These are phyloP conservation scores for Populus alba DNA, from an alignment of 345 rosid genomes.

Conservation along the genomic window DNA sequence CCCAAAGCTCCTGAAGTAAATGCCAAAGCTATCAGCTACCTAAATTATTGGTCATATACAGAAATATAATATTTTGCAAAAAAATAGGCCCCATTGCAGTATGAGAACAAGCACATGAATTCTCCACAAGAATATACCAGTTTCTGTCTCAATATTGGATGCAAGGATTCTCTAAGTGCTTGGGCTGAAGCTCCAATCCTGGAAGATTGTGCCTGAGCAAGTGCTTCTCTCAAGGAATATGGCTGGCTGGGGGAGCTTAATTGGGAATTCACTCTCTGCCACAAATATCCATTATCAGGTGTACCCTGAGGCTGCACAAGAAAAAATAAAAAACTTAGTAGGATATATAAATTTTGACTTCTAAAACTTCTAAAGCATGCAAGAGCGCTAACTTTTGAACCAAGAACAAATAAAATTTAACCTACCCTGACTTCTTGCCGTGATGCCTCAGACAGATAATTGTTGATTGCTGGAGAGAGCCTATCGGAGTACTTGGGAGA, in stretches of 20 bases:
- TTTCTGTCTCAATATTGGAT: conserved; percentile 91
- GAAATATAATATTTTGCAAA: not conserved
- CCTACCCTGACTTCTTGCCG: conserved; percentile 93
- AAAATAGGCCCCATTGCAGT: not conserved
- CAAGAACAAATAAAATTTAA: conserved; percentile 12
- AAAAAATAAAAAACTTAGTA: not conserved
- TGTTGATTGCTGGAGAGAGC: conserved; percentile 95
- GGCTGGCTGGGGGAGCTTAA: conserved; percentile 98
- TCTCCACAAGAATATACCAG: conserved; percentile 49
- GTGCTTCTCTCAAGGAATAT: conserved; percentile 95
- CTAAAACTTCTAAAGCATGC: not conserved
- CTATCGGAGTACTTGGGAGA: conserved; percentile 97
- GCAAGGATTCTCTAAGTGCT: conserved; percentile 94
- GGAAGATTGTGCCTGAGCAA: conserved; percentile 97
- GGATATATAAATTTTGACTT: too few species aligned
- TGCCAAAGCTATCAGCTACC: conserved; percentile 20
- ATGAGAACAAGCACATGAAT: not conserved
- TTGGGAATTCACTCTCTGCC: conserved; percentile 99
- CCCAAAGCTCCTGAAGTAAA: conserved; percentile 92
- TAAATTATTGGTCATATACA: not conserved
- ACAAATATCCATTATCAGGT: conserved; percentile 83
- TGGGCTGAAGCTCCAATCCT: conserved; percentile 99
- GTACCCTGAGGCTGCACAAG: conserved; percentile 81
- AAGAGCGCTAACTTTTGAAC: not conserved
- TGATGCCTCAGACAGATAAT: conserved; percentile 93